These are phyloP conservation scores for Juglanconis sp. DNA, from an alignment of 2,329 filamentous ascomycete genomes.

Conservation along the genomic window DNA sequence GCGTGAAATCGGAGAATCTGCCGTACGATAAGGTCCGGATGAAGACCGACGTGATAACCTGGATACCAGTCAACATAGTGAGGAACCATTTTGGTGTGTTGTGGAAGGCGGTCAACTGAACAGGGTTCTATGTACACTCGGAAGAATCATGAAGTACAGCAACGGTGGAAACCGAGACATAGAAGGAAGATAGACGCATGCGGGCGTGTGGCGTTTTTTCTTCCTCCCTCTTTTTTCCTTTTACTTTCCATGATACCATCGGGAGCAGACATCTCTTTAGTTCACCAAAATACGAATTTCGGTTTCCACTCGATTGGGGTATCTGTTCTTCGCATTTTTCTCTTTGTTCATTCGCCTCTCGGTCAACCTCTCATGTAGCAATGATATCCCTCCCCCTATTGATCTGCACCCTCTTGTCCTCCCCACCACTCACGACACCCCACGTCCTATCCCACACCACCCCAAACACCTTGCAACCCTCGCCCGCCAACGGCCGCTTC, in stretches of 20 bases:
- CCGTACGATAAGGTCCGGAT: constrained; percentile 47
- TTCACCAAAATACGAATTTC: neutral
- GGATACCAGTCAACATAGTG: constrained; percentile 25
- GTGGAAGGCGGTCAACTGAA: constrained; percentile 21
- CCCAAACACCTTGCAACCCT: constrained; percentile 85
- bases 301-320: constrained; percentile 20
- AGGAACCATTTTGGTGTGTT: constrained; percentile 27
- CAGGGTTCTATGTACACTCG: neutral
- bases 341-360: neutral
- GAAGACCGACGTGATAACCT: constrained; percentile 39
- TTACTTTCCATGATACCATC: constrained; percentile 8
- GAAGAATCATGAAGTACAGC: neutral
- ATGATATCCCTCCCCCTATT: constrained; percentile 65
- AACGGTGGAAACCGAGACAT: neutral
- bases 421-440: constrained; percentile 86
- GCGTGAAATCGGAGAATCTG: constrained; percentile 49
- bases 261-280: neutral
- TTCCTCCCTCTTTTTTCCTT: neutral
- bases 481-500: constrained; percentile 66
- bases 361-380: constrained; percentile 26
- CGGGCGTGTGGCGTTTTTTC: neutral
- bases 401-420: constrained; percentile 93
- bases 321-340: constrained; percentile 15
- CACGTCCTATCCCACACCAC: constrained; percentile 82
- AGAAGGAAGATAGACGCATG: neutral